Evolutionary conservation across 2,329 filamentous ascomycete species (phyloP).

Genomic region (Fusarium tuaranense): DNA sequence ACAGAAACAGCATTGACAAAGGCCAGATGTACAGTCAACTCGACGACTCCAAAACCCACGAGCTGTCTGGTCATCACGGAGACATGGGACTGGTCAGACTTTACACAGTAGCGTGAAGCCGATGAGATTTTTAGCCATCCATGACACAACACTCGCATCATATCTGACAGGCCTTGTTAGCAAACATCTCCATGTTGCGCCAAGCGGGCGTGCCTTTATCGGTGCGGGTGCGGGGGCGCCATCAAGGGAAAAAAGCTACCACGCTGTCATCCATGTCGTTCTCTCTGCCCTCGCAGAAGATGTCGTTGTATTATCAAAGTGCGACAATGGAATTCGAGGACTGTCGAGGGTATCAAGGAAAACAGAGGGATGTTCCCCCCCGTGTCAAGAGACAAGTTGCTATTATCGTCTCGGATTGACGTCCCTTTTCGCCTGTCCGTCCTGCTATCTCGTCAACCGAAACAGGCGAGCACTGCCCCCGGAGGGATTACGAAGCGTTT

Average conservation of each 20-base stretch:
- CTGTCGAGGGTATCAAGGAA: background rate
- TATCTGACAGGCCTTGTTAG: conserved; percentile 34
- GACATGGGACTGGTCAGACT: conserved; percentile 26
- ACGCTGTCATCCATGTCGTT: conserved; percentile 33
- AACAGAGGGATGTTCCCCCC: background rate
- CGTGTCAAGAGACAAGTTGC: background rate
- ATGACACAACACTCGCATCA: conserved; percentile 47
- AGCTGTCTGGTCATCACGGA: background rate
- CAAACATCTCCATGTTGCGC: conserved; percentile 31
- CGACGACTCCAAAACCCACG: conserved; percentile 13
- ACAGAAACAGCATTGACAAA: background rate
- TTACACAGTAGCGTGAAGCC: conserved; percentile 21
- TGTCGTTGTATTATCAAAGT: background rate
- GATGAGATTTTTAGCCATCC: conserved; percentile 25
- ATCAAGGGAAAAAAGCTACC: conserved; percentile 25
- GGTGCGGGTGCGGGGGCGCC: conserved; percentile 34
- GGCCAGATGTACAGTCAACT: background rate
- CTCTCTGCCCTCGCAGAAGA: conserved; percentile 19
- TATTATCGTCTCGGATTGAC: background rate
- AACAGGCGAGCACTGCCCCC: conserved; percentile 33
- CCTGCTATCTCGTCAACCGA: conserved; percentile 13
- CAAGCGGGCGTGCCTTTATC: conserved; percentile 37
- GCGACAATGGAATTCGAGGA: background rate
- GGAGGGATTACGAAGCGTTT: conserved; percentile 21
- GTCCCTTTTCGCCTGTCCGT: conserved; percentile 8